Evolutionary conservation across 2,329 filamentous ascomycete species (phyloP).

Genomic region (Talaromyces amestolkiae): DNA sequence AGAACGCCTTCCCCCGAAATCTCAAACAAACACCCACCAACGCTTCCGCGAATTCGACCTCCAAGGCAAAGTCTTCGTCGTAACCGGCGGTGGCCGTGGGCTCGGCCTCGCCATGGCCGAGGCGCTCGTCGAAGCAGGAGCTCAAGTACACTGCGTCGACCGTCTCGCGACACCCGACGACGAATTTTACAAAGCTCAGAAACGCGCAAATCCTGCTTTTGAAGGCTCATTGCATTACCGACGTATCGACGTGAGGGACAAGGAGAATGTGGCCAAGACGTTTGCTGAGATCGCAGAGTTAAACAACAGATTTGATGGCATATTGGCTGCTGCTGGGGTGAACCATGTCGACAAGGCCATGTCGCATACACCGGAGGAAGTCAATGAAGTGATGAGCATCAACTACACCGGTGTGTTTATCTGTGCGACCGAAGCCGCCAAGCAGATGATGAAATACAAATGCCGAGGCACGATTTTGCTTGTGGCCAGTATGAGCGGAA

Average conservation of each 20-base stretch:
- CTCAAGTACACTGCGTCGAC: slow-evolving; percentile 51
- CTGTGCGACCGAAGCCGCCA: slow-evolving; percentile 47
- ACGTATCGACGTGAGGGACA: slow-evolving; percentile 48
- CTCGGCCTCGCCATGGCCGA: slow-evolving; percentile 48
- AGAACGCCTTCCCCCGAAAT: slow-evolving; percentile 27
- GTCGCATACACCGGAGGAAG: slow-evolving; percentile 41
- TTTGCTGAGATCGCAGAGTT: slow-evolving; percentile 36
- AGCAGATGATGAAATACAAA: slow-evolving; percentile 51
- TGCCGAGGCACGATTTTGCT: slow-evolving; percentile 50
- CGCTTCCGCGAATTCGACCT: slow-evolving; percentile 46
- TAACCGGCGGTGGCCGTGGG: slow-evolving; percentile 46
- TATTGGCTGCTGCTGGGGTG: slow-evolving; percentile 45
- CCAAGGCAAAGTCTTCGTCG: slow-evolving; percentile 40
- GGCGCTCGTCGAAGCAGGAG: slow-evolving; percentile 49
- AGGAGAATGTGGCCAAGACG: slow-evolving; percentile 33
- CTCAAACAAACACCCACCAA: slow-evolving; percentile 26
- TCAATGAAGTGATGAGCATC: slow-evolving; percentile 46
- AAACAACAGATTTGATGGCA: slow-evolving; percentile 40
- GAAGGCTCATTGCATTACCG: slow-evolving; percentile 46
- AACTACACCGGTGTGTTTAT: slow-evolving; percentile 53
- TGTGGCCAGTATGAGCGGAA: slow-evolving; percentile 52
- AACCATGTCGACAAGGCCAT: slow-evolving; percentile 44
- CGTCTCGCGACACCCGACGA: slow-evolving; percentile 40
- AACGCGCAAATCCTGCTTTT: slow-evolving; percentile 36
- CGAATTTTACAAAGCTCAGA: slow-evolving; percentile 43